Conservation (phyloP, 2,329 filamentous ascomycete genomes). For the Juglanconis sp. region DNA sequence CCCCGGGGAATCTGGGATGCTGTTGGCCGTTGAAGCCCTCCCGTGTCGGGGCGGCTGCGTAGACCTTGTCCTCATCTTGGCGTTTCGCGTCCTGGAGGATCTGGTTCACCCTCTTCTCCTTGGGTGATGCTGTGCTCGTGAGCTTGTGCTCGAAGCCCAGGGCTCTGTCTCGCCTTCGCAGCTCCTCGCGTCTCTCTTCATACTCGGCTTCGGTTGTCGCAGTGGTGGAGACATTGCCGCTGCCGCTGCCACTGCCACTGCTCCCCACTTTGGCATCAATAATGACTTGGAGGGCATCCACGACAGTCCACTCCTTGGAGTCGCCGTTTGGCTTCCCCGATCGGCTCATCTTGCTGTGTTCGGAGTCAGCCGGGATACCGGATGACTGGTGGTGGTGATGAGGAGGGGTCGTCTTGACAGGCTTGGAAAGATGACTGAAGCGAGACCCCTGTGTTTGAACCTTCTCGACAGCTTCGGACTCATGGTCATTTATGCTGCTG, state of each 20-base stretch:
- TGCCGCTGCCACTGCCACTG: neutral
- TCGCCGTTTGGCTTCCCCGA: neutral
- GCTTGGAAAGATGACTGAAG: constrained; percentile 9
- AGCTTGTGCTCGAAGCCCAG: constrained; percentile 41
- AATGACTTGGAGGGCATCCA: constrained; percentile 8
- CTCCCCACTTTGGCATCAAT: constrained; percentile 5
- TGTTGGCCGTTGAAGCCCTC: constrained; percentile 40
- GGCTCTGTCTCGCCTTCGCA: constrained; percentile 31
- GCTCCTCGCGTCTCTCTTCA: constrained; percentile 25
- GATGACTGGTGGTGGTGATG: neutral
- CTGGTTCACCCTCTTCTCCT: constrained; percentile 36
- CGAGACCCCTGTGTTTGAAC: constrained; percentile 2
- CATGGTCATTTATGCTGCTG: constrained; percentile 14
- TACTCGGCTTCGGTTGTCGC: constrained; percentile 28
- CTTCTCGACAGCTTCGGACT: constrained; percentile 12
- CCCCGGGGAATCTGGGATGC: constrained; percentile 45
- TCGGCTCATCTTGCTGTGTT: constrained; percentile 10
- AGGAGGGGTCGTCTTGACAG: constrained; percentile 15
- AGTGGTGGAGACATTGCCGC: neutral
- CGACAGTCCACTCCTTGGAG: constrained; percentile 5
- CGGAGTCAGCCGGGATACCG: constrained; percentile 2
- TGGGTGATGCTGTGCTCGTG: constrained; percentile 27
- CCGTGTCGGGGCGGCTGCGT: constrained; percentile 28
- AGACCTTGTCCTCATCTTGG: constrained; percentile 36
- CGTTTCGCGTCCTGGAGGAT: constrained; percentile 38